Conservation (phyloP, 805 yeast genomes). For the Lachancea sp. region DNA sequence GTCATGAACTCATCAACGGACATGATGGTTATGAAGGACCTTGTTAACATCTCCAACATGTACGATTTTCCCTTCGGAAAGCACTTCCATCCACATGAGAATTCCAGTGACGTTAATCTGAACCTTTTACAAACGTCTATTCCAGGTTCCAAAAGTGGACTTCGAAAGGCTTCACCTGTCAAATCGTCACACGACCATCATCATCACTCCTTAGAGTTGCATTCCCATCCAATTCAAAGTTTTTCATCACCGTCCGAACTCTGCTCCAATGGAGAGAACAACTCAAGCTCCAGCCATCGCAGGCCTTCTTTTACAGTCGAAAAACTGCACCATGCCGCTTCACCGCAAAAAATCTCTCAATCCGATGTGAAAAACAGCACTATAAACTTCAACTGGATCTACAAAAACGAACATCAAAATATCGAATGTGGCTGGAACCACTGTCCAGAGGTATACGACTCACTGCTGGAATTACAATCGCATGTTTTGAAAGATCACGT, state of each 20-base stretch:
- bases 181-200: constrained; percentile 36
- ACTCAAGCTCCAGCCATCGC: not conserved
- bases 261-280: constrained; percentile 4
- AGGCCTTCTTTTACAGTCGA: not conserved
- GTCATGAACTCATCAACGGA: constrained; percentile 23
- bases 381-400: constrained; percentile 42
- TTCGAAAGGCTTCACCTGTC: not conserved
- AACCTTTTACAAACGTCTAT: constrained; percentile 5
- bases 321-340: constrained; percentile 7
- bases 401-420: constrained; percentile 19
- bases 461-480: constrained; percentile 38
- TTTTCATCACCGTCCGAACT: not conserved
- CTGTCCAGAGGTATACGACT: constrained; percentile 42
- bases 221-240: constrained; percentile 7
- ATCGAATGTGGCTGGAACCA: constrained; percentile 64
- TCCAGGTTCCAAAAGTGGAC: not conserved
- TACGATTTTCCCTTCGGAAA: constrained; percentile 31
- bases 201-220: constrained; percentile 20
- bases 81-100: constrained; percentile 17
- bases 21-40: constrained; percentile 27
- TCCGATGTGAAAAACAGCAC: constrained; percentile 11
- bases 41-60: constrained; percentile 30
- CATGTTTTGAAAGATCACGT: constrained; percentile 50
- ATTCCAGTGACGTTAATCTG: not conserved
- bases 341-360: not conserved